Evolutionary conservation across 164 flowering plant species (phyloP).

Genomic region (Liriodendron chinense): DNA sequence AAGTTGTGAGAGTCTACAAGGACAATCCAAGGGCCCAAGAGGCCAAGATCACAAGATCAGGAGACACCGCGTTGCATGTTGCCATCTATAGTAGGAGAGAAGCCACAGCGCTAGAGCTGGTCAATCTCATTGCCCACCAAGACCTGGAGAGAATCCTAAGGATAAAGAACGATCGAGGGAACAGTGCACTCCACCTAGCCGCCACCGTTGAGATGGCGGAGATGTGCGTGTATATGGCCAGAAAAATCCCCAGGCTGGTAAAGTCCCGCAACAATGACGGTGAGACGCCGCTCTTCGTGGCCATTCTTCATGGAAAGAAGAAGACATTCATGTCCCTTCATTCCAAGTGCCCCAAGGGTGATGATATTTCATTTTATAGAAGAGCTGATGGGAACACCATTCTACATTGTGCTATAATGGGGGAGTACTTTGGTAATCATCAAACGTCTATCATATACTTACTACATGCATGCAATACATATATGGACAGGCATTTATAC

Average conservation of each 20-base stretch:
- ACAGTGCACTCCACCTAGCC: slow-evolving; percentile 27
- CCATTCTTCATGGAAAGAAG: slow-evolving; percentile 15
- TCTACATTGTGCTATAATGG: slow-evolving; percentile 25
- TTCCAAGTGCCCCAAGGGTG: neutral
- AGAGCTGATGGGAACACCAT: slow-evolving; percentile 25
- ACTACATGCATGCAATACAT: neutral
- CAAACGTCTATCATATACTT: neutral
- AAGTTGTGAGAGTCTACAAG: neutral
- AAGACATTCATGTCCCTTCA: slow-evolving; percentile 13
- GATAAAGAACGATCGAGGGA: slow-evolving; percentile 18
- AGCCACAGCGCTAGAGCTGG: slow-evolving; percentile 11
- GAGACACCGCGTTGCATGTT: slow-evolving; percentile 33
- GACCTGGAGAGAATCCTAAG: neutral
- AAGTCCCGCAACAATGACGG: slow-evolving; percentile 8
- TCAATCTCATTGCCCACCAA: neutral
- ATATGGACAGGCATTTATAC: neutral
- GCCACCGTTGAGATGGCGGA: slow-evolving; percentile 18
- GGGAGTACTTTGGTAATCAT: slow-evolving; percentile 22
- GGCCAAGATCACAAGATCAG: slow-evolving; percentile 10
- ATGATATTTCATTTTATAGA: slow-evolving; percentile 8
- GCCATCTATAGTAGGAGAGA: slow-evolving; percentile 24
- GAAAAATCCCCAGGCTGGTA: neutral
- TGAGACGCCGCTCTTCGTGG: slow-evolving; percentile 25
- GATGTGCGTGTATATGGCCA: slow-evolving; percentile 16
- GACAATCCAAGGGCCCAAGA: neutral